Base-by-base conservation (phyloP, 352 stramenopile genomes). In the Pythium rishiriense region DNA sequence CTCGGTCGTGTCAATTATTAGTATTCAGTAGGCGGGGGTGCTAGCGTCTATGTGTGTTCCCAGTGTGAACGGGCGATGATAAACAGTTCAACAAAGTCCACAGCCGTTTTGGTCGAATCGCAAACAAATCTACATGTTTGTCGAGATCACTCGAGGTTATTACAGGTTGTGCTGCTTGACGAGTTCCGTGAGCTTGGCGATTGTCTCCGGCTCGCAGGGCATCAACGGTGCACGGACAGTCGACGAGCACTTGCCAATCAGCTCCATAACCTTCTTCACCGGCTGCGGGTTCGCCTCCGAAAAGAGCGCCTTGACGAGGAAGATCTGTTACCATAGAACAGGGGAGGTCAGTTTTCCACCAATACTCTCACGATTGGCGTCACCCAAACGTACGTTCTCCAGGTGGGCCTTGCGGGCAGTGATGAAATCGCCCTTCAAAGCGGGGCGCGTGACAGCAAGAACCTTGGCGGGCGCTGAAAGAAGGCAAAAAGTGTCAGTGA, bases 211-310 rank as follows among this genome's bases (percentile, higher is more conserved):
- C 50, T 79, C 81, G 57, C 89, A 93, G 55, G 84, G 64, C 28
- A 90, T 79, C 29, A 97, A 76, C 21, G 89, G 89, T 11, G 87
- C 73, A 21, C 89, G 87, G 57, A 91, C 86, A 29, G 82, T 65
- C 57, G 84, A 58, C 17, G 83, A 74, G 73, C 85, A 96, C 78
- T 96, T 95, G 74, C 90, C 90, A 47, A 96, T 74, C 29, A 96
- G 69, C 73, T 95, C 80, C 72, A 97, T 83, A 39, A 89, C 75
- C 68, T 96, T 93, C 78, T 97, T 97, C 57, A 95, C 75, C n/a
- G 90, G 90, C 74, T 97, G 89, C 59, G 90, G 90, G 75, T 97
- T 97, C 47, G 89, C 89, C 60, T 97, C 89, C 35, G 85, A 87
- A 71, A 97, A 97, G 28, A 97, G 86, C 26, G 84, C 79, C 78